Evolutionary conservation across 2,329 filamentous ascomycete species (phyloP).

Genomic region (Chaetothyriales sp.): DNA sequence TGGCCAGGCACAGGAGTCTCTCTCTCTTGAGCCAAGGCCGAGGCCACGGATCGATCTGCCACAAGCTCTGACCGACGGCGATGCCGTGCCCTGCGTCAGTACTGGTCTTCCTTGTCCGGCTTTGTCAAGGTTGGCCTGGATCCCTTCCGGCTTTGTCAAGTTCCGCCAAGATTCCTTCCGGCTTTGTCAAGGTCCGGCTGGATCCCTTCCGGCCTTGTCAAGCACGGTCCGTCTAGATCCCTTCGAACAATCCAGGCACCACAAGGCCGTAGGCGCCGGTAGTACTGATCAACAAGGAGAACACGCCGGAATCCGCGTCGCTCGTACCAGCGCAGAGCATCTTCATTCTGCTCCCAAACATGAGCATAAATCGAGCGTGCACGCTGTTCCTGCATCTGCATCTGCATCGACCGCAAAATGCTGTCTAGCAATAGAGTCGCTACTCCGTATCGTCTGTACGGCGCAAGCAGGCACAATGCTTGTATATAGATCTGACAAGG

Average conservation of each 20-base stretch:
- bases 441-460: constrained; percentile 45
- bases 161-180: no score
- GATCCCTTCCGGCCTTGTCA: background rate
- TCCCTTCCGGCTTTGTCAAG: no score
- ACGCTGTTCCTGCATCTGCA: constrained; percentile 8
- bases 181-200: no score
- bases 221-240: constrained; percentile 3
- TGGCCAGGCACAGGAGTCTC: no score
- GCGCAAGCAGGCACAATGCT: constrained; percentile 45
- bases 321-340: constrained; percentile 47
- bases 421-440: constrained; percentile 41
- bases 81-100: no score
- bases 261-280: constrained; percentile 43
- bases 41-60: no score
- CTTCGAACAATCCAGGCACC: constrained; percentile 39
- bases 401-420: constrained; percentile 21
- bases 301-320: constrained; percentile 43
- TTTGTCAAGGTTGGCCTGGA: no score
- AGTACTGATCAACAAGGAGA: constrained; percentile 42
- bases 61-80: background rate
- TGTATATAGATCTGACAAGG: constrained; percentile 45
- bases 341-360: constrained; percentile 50
- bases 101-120: background rate
- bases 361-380: constrained; percentile 45
- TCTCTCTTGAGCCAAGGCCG: no score